Conservation (phyloP, 257 asterid species). For the Capsicum baccatum region DNA sequence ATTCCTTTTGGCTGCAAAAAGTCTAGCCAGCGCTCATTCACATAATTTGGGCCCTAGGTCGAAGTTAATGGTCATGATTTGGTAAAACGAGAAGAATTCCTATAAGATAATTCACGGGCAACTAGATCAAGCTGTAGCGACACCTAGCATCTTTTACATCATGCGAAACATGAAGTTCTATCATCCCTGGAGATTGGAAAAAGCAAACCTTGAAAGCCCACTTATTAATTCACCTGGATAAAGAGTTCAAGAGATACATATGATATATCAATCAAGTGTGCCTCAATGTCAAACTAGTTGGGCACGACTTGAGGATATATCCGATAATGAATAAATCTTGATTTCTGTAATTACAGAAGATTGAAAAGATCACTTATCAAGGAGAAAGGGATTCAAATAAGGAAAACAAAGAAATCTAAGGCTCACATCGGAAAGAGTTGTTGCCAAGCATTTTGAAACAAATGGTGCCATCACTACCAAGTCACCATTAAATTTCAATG, state of each 20-base stretch:
- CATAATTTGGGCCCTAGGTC: neutral
- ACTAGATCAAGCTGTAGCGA: neutral
- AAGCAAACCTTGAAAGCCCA: neutral
- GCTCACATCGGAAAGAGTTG: slow-evolving; percentile 67
- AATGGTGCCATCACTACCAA: slow-evolving; percentile 56
- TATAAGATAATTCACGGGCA: neutral
- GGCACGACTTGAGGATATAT: neutral
- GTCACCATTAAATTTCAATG: slow-evolving; percentile 50
- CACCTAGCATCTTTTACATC: neutral
- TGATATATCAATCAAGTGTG: neutral
- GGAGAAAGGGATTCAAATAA: neutral
- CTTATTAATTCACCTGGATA: neutral
- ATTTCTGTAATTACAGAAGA: neutral
- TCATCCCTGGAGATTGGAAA: neutral
- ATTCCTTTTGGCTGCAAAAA: slow-evolving; percentile 9
- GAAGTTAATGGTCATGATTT: neutral
- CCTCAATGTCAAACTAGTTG: neutral
- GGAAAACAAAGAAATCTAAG: no score
- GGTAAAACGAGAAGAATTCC: neutral
- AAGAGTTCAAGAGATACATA: neutral
- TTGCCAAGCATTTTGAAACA: slow-evolving; percentile 56
- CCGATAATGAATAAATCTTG: neutral
- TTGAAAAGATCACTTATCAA: neutral
- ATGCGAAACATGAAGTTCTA: neutral
- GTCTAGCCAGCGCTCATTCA: neutral